A percentile compares a stretch with the other conserved stretches of the same genome.
These are phyloP conservation scores for Carex kokanica DNA, from an alignment of 176 grass and related monocot species.

Conservation along the genomic window DNA sequence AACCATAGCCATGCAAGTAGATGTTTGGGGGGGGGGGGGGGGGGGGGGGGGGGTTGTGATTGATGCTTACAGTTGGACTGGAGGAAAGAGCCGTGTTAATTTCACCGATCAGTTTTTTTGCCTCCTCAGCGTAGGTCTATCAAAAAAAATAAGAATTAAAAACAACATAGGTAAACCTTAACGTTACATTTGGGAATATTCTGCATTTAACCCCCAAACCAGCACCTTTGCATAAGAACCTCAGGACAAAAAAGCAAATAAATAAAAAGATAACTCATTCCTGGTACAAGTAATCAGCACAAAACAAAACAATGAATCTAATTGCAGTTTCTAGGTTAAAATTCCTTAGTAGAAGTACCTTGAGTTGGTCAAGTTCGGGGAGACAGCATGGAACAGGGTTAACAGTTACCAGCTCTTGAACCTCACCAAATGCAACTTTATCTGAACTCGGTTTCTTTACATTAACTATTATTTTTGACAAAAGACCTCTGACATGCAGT, in stretches of 20 bases:
- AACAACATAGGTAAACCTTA: conserved; percentile 23
- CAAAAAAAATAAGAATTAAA: conserved; percentile 28
- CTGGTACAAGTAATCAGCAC: background rate
- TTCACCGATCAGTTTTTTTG: conserved; percentile 52
- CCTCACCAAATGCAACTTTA: conserved; percentile 61
- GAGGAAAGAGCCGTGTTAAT: conserved; percentile 65
- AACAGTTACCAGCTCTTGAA: conserved; percentile 54
- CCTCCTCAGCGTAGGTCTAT: conserved; percentile 58
- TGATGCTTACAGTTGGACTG: conserved; percentile 49
- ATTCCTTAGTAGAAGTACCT: conserved; percentile 41
- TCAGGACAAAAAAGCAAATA: conserved; percentile 4
- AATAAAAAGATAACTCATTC: background rate
- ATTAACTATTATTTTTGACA: conserved; percentile 45
- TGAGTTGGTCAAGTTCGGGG: conserved; percentile 45
- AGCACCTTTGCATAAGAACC: background rate
- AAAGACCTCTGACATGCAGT: conserved; percentile 39
- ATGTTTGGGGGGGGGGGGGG: background rate
- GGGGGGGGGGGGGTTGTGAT: background rate
- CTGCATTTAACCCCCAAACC: background rate
- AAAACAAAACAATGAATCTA: background rate
- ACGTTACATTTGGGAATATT: background rate
- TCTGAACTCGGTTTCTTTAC: conserved; percentile 33
- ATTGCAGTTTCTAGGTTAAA: conserved; percentile 1
- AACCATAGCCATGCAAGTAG: background rate
- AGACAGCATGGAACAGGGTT: conserved; percentile 40